Evolutionary conservation across 176 grass and related monocot genomes (phyloP), one percentile per base, ranked within the genome.

Genomic region (Eleusine indica): DNA sequence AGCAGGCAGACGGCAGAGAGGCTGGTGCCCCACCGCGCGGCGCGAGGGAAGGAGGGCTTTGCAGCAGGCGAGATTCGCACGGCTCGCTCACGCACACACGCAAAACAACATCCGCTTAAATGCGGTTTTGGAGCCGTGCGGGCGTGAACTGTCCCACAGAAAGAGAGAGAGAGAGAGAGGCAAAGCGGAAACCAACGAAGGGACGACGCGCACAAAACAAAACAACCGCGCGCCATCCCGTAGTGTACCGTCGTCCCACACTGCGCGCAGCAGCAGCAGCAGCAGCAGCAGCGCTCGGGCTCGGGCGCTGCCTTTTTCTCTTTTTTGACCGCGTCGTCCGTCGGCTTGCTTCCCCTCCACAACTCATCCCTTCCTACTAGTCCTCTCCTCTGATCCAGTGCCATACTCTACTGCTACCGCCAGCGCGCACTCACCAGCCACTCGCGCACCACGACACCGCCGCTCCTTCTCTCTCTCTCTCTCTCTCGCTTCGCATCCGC

Each of bases 301-400:
- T 44, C 63, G 32, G 38, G n/a, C 29, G 63, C 75, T n/a, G 79
- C 79, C 8, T 64, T 64, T 64, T 13, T 25, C 14, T 25, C 14
- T 62, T 91, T 94, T 94, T 94, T 94, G 89, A 91, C 89, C 87
- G 80, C 68, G 87, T 77, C 68, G 87, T 77, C 76, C 68, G 87
- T 77, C 76, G 37, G 73, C 53, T 56, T 76, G 41, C 60, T 47
- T 60, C 29, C 2, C 41, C 32, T 4, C 54, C 7, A n/a, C 72
- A 37, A 15, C 32, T 44, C 5, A 4, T 3, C 48, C 17, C 25
- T 22, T 3, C n/a, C 37, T 35, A 35, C 32, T 35, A 35, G 32
- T 35, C 32, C 32, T 35, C n/a, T 42, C 41, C 52, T 66, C n/a
- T 43, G 80, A 80, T 67, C 86, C 76, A 82, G 68, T 28, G 69